Base-by-base conservation (phyloP, 257 asterid genomes). In the Forsythia suspensa region DNA sequence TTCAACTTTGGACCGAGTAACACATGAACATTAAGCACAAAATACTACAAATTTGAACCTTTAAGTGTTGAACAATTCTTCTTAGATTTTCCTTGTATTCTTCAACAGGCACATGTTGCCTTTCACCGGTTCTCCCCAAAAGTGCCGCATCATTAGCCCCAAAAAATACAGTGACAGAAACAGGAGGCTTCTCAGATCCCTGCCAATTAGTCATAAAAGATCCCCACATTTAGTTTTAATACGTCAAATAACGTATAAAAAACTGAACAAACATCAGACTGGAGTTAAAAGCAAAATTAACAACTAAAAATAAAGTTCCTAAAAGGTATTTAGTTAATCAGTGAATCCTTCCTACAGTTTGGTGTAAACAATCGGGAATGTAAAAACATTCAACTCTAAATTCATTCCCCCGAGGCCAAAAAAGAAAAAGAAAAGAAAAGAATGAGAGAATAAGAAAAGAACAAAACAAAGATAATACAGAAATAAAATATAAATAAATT, bases 101-200 rank as follows among this genome's bases (percentile, higher is more conserved):
- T 79, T 91, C 91, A 36, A 91, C 69, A 13, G 99, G 95, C 55
- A 95, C 96, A 75, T 93, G 98, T 86, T 92, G 97, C 85, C 85
- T 90, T 86, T 86, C 91, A 69, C 97, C 91, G 20, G 94, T 89
- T 79, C 97, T 90, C 51, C 87, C 90, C 46, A 83, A 74, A 29
- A 87, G 90, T 57, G 98, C 98, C 43, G 99, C 98, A 75, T 92
- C 99, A 79, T 92, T 95, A 80, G 97, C 98, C 80, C 99, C 98
- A 51, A 95, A 95, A 76, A 93, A 93, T 73, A 95, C 80, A 69
- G 97, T 93, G 65, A 84, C 89, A 76, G 91, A 97, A 46, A 79
- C 77, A 71, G 95, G 98, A 80, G 92, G 91, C 21, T 83, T 73
- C 70, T 70, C 82, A 74, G 89, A 81, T 78, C 76, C 96, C 98